phyloP scores from a whole-genome alignment of 331 rosid genomes.

The Pyracantha coccinea region DNA sequence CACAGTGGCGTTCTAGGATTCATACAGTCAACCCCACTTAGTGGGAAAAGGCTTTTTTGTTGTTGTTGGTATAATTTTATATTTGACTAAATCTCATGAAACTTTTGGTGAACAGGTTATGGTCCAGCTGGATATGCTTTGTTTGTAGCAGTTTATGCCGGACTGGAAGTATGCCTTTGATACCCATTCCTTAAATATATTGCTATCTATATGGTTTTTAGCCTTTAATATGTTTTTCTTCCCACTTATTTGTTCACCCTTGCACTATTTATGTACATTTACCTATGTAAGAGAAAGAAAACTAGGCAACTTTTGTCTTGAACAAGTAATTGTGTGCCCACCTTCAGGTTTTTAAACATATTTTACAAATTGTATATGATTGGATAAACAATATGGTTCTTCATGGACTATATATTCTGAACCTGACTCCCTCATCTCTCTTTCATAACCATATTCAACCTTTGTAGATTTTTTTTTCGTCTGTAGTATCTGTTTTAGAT shows the following conservation, averaged over 20 bases:
- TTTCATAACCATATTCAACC: neutral
- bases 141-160: slow-evolving; percentile 92
- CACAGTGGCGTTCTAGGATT: too few relatives aligned
- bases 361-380: too few relatives aligned
- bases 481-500: neutral
- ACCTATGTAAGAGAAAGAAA: too few relatives aligned
- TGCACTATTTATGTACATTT: neutral
- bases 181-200: slow-evolving; percentile 13
- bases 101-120: slow-evolving; percentile 56
- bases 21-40: too few relatives aligned
- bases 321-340: too few relatives aligned
- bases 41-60: too few relatives aligned
- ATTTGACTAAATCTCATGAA: neutral
- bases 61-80: neutral
- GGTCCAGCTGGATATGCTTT: slow-evolving; percentile 94
- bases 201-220: neutral
- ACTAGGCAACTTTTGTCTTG: too few relatives aligned
- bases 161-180: slow-evolving; percentile 61
- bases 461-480: neutral
- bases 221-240: neutral
- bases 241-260: neutral
- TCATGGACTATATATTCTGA: too few relatives aligned
- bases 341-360: too few relatives aligned
- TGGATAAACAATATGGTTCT: too few relatives aligned
- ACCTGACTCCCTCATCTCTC: too few relatives aligned